These are phyloP conservation scores for Entelexis sorbosivorans DNA, from an alignment of 1,139 yeast genomes.

Conservation along the genomic window DNA sequence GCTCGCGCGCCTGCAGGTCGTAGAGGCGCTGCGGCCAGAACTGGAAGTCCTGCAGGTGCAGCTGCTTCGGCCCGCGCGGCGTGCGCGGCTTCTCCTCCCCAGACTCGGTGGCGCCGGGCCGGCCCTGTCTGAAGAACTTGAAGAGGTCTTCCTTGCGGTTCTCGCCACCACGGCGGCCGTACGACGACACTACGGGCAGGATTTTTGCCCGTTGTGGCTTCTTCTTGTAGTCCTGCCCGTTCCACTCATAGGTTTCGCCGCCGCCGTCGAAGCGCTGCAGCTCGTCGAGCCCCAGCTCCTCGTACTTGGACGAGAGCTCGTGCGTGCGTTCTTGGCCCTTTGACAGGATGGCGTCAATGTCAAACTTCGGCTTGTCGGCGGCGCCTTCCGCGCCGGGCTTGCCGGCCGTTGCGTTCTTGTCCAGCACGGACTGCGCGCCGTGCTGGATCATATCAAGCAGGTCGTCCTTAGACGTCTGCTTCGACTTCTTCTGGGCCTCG, in stretches of 20 bases:
- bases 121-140: conserved; percentile 31
- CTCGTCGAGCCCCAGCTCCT: conserved; percentile 81
- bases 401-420: conserved; percentile 25
- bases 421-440: conserved; percentile 81
- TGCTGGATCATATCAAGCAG: conserved; percentile 91
- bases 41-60: conserved; percentile 64
- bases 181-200: conserved; percentile 42
- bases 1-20: conserved; percentile 65
- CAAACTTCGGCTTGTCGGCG: conserved; percentile 41
- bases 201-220: conserved; percentile 33
- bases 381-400: conserved; percentile 13
- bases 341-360: conserved; percentile 66
- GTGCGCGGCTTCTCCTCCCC: conserved; percentile 15
- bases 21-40: conserved; percentile 62
- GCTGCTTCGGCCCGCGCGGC: conserved; percentile 40
- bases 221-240: conserved; percentile 76
- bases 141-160: conserved; percentile 85
- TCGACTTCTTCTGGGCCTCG: conserved; percentile 37
- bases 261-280: conserved; percentile 82
- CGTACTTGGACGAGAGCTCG: conserved; percentile 64
- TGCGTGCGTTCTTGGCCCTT: conserved; percentile 77
- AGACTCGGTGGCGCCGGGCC: conserved; percentile 21
- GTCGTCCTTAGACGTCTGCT: conserved; percentile 58
- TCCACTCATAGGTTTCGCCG: conserved; percentile 87
- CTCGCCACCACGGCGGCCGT: conserved; percentile 49